phyloP scores from a whole-genome alignment of 306 rosid species.

The Cucurbita maxima region DNA sequence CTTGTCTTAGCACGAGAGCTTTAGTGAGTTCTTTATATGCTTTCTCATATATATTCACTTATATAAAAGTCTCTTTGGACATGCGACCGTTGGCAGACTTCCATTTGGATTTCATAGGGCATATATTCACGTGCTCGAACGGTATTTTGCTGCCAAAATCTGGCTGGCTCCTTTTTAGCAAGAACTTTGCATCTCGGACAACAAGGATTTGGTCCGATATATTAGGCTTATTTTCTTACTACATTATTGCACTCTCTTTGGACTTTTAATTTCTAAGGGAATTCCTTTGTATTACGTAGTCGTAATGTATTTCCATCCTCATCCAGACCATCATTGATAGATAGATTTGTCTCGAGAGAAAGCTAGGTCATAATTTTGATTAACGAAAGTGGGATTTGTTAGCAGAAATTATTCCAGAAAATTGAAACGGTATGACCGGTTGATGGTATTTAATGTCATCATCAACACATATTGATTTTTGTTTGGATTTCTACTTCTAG shows the following conservation, averaged over 20 bases:
- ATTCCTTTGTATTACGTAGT: neutral
- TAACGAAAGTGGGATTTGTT: neutral
- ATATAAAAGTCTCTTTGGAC: constrained; percentile 4
- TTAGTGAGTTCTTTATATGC: neutral
- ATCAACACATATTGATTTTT: neutral
- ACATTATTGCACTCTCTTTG: constrained; percentile 1
- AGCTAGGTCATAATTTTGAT: neutral
- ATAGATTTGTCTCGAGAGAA: neutral
- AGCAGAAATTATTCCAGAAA: neutral
- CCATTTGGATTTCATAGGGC: constrained; percentile 19
- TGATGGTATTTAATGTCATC: neutral
- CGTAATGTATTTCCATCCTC: neutral
- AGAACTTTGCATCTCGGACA: constrained; percentile 3
- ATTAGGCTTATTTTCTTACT: constrained; percentile 1
- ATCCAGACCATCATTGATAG: neutral
- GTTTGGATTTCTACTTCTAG: neutral
- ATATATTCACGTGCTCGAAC: constrained; percentile 21
- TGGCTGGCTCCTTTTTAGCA: constrained; percentile 11
- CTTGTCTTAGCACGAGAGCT: neutral
- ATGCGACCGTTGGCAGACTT: constrained; percentile 14
- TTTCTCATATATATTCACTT: neutral
- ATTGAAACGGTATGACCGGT: neutral
- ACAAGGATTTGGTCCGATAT: neutral
- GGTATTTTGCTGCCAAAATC: constrained; percentile 10
- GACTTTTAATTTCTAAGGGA: neutral